Evolutionary conservation across 805 yeast species (phyloP).

Genomic region (Teunomyces cretensis): DNA sequence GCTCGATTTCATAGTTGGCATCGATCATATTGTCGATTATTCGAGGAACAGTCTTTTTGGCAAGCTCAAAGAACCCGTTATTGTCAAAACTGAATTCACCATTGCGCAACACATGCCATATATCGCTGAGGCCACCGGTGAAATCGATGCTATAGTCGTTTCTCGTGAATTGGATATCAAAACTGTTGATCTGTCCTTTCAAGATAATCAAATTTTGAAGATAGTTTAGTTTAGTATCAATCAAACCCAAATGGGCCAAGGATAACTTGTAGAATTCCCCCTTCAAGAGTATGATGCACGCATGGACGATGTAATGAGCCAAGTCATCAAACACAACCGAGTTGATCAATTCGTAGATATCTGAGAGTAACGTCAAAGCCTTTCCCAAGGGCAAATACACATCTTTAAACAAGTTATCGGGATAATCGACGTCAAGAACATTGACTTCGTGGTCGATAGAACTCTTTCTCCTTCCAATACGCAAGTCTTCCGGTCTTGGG

Average conservation of each 20-base stretch:
- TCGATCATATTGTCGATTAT: constrained; percentile 82
- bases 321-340: constrained; percentile 81
- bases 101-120: constrained; percentile 36
- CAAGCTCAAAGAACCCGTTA: constrained; percentile 47
- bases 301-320: constrained; percentile 83
- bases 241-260: constrained; percentile 44
- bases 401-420: constrained; percentile 39
- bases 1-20: constrained; percentile 67
- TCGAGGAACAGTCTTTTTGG: constrained; percentile 70
- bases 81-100: constrained; percentile 38
- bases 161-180: constrained; percentile 75
- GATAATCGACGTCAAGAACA: constrained; percentile 31
- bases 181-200: constrained; percentile 64
- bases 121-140: constrained; percentile 59
- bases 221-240: constrained; percentile 64
- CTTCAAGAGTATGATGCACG: constrained; percentile 64
- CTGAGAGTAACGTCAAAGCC: constrained; percentile 68
- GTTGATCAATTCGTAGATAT: constrained; percentile 76
- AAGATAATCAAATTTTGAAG: constrained; percentile 71
- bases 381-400: constrained; percentile 73
- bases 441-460: constrained; percentile 14
- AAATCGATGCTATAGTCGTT: constrained; percentile 79
- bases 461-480: constrained; percentile 42
- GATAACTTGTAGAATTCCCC: constrained; percentile 49
- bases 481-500: constrained; percentile 68